A percentile compares a stretch with the other conserved stretches of the same genome.
phyloP scores from a whole-genome alignment of 352 stramenopile genomes.

The Globisporangium nodosum region DNA sequence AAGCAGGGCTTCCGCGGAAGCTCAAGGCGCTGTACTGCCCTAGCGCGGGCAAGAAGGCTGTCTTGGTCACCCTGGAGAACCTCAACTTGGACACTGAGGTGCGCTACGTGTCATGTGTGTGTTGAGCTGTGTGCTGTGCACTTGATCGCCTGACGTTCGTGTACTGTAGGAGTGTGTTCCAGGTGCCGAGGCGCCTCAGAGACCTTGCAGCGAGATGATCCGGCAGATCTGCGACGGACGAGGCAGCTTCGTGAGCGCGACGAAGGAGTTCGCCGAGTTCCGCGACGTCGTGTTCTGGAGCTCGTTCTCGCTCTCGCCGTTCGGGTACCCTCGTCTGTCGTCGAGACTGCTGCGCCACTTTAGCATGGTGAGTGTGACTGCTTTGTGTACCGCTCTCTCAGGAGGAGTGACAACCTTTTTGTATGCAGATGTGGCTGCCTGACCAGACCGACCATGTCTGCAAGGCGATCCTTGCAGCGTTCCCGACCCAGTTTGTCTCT shows the following conservation, averaged over 20 bases:
- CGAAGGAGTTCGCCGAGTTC: slow-evolving; percentile 59
- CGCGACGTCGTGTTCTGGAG: slow-evolving; percentile 36
- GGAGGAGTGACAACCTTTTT: not conserved
- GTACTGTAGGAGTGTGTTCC: not conserved
- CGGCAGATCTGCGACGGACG: slow-evolving; percentile 53
- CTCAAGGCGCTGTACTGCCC: slow-evolving; percentile 56
- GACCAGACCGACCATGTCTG: slow-evolving; percentile 38
- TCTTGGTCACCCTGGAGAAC: slow-evolving; percentile 52
- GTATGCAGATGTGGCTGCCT: slow-evolving; percentile 32
- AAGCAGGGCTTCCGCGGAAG: slow-evolving; percentile 38
- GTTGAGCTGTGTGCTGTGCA: not conserved
- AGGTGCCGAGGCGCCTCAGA: not conserved
- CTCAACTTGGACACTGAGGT: slow-evolving; percentile 53
- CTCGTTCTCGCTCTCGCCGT: slow-evolving; percentile 41
- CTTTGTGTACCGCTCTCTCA: not conserved
- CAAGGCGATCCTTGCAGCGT: slow-evolving; percentile 30
- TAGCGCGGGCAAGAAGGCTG: slow-evolving; percentile 30
- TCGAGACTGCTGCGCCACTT: slow-evolving; percentile 60
- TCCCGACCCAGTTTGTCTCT: slow-evolving; percentile 28
- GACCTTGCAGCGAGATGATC: slow-evolving; percentile 46
- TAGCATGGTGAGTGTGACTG: slow-evolving; percentile 31
- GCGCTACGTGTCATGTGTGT: not conserved
- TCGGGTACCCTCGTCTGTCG: slow-evolving; percentile 31
- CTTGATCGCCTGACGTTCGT: not conserved
- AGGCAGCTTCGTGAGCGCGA: slow-evolving; percentile 42